phyloP scores from a whole-genome alignment of 2,329 filamentous ascomycete genomes.

The Sporothrix globosa region DNA sequence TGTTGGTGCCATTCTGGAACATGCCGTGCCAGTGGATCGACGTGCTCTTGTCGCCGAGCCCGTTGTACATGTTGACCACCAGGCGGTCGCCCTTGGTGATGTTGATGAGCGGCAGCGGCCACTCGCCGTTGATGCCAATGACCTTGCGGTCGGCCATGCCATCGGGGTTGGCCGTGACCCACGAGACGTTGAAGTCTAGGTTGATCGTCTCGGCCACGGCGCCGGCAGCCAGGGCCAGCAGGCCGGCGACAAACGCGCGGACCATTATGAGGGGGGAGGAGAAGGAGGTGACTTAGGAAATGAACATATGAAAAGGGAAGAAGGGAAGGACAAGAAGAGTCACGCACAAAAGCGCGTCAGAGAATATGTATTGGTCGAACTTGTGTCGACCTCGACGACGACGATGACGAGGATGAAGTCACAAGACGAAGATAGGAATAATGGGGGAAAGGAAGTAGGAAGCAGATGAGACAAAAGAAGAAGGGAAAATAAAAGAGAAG shows the following conservation, averaged over 20 bases:
- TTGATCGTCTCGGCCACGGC: conserved; percentile 51
- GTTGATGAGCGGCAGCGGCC: conserved; percentile 71
- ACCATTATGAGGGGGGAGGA: conserved; percentile 26
- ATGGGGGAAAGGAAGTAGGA: background rate
- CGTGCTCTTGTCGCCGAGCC: conserved; percentile 64
- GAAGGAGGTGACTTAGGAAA: background rate
- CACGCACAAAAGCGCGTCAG: conserved; percentile 27
- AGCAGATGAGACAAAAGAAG: conserved; percentile 12
- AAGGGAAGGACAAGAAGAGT: background rate
- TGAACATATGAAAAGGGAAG: background rate
- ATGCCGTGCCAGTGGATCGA: conserved; percentile 73
- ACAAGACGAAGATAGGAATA: background rate
- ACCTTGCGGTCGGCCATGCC: conserved; percentile 64
- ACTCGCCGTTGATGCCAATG: conserved; percentile 76
- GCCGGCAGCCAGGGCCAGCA: conserved; percentile 33
- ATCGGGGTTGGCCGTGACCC: conserved; percentile 74
- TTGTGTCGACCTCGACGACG: conserved; percentile 22
- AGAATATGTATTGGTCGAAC: background rate
- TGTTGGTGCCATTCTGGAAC: conserved; percentile 66
- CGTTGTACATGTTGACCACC: conserved; percentile 62
- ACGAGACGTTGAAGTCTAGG: conserved; percentile 70
- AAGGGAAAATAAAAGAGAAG: background rate
- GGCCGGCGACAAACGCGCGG: conserved; percentile 27
- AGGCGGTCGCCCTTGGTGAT: conserved; percentile 65
- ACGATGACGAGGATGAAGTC: background rate